phyloP scores from a whole-genome alignment of 768 basidiomycete species.

The Neoboletus subvelutipes region DNA sequence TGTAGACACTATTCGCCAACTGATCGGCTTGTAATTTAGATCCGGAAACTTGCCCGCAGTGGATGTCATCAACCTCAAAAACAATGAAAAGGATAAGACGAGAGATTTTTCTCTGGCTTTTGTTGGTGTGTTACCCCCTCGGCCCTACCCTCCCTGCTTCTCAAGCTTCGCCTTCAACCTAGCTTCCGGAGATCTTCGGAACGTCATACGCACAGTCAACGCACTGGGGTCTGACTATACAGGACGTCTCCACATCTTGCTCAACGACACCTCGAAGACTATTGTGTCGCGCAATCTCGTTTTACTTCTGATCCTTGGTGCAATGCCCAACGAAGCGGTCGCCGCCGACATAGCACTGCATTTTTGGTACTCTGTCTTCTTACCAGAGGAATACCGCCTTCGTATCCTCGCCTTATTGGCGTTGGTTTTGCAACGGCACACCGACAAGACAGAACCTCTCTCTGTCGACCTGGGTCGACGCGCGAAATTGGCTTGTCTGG shows the following conservation, averaged over 20 bases:
- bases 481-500: constrained; percentile 23
- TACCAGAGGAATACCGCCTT: constrained; percentile 34
- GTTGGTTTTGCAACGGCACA: constrained; percentile 10
- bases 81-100: constrained; percentile 20
- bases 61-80: constrained; percentile 28
- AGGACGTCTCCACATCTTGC: constrained; percentile 38
- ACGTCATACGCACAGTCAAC: constrained; percentile 44
- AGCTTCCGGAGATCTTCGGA: constrained; percentile 49
- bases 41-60: constrained; percentile 27
- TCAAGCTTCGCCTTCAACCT: background rate
- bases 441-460: constrained; percentile 16
- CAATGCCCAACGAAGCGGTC: constrained; percentile 27
- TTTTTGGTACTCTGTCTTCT: constrained; percentile 45
- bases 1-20: background rate
- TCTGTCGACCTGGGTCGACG: constrained; percentile 11
- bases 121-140: constrained; percentile 10
- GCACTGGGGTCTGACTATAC: constrained; percentile 38
- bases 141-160: background rate
- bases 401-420: constrained; percentile 20
- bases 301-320: constrained; percentile 40
- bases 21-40: constrained; percentile 11
- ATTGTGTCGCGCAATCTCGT: constrained; percentile 40
- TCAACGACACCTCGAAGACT: constrained; percentile 40
- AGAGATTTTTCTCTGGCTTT: constrained; percentile 26
- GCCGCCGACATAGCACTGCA: constrained; percentile 47